Evolutionary conservation across 345 rosid genomes (phyloP), one percentile per base, ranked within the genome.

Genomic region (Acer yangbiense): DNA sequence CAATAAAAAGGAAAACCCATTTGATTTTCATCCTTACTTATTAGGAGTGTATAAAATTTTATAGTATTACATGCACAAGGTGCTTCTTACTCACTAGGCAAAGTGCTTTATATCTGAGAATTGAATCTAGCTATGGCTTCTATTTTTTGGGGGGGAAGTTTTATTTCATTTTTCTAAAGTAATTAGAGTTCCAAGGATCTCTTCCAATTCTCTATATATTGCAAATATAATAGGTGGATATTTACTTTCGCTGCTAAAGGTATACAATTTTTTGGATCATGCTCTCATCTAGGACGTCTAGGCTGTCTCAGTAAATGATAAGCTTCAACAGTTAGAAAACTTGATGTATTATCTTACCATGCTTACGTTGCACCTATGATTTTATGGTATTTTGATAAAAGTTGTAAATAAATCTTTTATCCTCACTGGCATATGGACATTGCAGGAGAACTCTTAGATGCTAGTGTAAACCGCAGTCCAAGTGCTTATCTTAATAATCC

Each of bases 401-500:
- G 6, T 73, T 43, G 25, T 61, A 39, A 39, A 39, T 44, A 61
- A 25, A 16, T 46, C 18, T 23, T 57, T 68, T 46, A 29, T 6
- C 11, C 61, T 32, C 10, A 48, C 69, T 46, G 61, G 10, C 32
- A 43, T 23, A 21, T 57, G 21, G 50, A 35, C 9, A 39, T 87
- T 78, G 63, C 87, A 94, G 99, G 99, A 61, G 95, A 96, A 79
- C 83, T 92, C 65, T 83, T 94, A 82, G 93, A 96, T 88, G 98
- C 98, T 77, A 91, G 98, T 79, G 87, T 89, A 55, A 96, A 84
- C 83, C 99, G 99, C 83, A 96, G 99, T 82, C 99, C 99, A 35
- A 94, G 99, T 83, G 98, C 94, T 66, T 94, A 96, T 82, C 95
- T 94, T 82, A 92, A 94, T 76, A 96, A 96, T 74, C 98, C 98